These are phyloP conservation scores for Calonectria pseudoreteaudii DNA, from an alignment of 2,329 filamentous ascomycete genomes.

Conservation along the genomic window DNA sequence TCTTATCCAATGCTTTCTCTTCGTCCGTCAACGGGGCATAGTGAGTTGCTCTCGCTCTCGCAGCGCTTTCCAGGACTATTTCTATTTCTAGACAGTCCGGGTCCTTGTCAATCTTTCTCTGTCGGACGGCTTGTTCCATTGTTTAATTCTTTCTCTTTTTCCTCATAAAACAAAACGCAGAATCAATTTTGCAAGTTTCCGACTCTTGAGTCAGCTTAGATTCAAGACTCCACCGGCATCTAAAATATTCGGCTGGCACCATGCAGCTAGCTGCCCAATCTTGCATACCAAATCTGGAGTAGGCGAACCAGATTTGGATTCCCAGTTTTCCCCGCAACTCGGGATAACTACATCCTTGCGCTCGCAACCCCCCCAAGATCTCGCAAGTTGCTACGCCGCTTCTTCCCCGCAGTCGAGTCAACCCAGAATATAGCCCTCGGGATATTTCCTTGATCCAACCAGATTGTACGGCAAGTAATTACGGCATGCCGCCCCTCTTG, in stretches of 20 bases:
- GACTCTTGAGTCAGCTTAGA: neutral
- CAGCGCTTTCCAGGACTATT: neutral
- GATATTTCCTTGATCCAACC: neutral
- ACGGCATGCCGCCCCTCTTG: neutral
- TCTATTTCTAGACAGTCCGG: conserved; percentile 3
- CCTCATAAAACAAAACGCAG: neutral
- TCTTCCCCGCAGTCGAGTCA: neutral
- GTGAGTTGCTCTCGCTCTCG: neutral
- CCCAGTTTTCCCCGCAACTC: neutral
- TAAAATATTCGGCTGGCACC: neutral
- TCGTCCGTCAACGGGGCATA: neutral
- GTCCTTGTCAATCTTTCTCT: neutral
- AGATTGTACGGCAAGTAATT: neutral
- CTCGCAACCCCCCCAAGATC: neutral
- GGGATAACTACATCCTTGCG: conserved; percentile 2
- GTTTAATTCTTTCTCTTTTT: neutral
- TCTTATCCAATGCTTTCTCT: neutral
- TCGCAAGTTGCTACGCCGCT: neutral
- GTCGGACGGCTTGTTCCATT: neutral
- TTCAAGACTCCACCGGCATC: neutral
- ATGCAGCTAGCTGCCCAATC: neutral
- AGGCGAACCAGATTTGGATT: neutral
- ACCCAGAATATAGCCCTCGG: neutral
- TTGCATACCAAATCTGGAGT: conserved; percentile 1
- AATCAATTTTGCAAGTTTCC: neutral